Evolutionary conservation across 2,329 filamentous ascomycete genomes (phyloP).

Genomic region (Xylariaceae sp.): DNA sequence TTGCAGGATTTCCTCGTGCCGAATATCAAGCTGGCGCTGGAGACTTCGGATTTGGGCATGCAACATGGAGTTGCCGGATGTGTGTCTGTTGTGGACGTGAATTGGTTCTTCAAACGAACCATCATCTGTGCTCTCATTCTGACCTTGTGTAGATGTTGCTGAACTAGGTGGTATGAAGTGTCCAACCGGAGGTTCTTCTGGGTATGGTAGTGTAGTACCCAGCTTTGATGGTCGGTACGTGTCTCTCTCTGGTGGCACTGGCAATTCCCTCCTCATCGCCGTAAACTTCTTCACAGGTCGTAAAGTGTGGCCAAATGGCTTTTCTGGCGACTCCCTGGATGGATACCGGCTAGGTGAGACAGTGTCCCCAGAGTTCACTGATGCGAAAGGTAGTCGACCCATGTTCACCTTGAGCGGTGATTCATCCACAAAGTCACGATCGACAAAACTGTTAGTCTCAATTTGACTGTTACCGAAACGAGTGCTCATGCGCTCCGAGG

Average conservation of each 20-base stretch:
- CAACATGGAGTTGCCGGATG: slow-evolving; percentile 34
- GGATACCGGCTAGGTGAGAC: background rate
- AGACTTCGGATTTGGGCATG: slow-evolving; percentile 47
- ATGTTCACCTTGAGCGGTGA: slow-evolving; percentile 2
- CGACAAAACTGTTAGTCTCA: slow-evolving; percentile 23
- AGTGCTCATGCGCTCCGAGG: slow-evolving; percentile 6
- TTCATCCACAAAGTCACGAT: slow-evolving; percentile 12
- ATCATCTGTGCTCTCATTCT: background rate
- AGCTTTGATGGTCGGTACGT: slow-evolving; percentile 30
- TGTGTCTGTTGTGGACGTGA: background rate
- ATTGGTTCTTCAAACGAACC: background rate
- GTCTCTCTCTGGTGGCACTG: slow-evolving; percentile 8
- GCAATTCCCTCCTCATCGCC: slow-evolving; percentile 20
- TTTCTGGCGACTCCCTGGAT: slow-evolving; percentile 14
- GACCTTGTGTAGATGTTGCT: slow-evolving; percentile 23
- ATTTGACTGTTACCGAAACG: slow-evolving; percentile 11
- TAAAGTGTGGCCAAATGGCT: slow-evolving; percentile 14
- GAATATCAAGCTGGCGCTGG: slow-evolving; percentile 42
- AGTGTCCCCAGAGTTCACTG: background rate
- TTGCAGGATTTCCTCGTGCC: slow-evolving; percentile 42
- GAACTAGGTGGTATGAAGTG: slow-evolving; percentile 34
- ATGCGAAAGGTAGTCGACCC: background rate
- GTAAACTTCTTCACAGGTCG: slow-evolving; percentile 17
- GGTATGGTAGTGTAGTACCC: slow-evolving; percentile 37
- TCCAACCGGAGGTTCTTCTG: slow-evolving; percentile 36